Conservation (phyloP, 2,329 filamentous ascomycete species). For the Pseudogymnoascus sp. region DNA sequence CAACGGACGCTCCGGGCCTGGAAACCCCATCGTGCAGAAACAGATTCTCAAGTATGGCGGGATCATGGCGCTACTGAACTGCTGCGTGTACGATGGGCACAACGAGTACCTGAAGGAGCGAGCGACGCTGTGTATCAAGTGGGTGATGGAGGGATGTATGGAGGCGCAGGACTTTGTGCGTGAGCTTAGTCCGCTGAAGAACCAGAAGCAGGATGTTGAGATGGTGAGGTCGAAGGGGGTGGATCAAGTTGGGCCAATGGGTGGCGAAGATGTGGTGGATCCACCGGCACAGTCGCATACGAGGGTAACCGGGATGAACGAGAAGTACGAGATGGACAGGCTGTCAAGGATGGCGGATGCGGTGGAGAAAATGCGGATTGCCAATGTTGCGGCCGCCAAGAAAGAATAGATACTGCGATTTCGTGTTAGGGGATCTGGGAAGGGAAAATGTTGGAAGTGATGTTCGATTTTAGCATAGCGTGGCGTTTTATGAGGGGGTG, state of each 20-base stretch:
- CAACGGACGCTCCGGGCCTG: conserved; percentile 49
- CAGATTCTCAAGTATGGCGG: conserved; percentile 82
- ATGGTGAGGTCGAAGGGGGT: conserved; percentile 3
- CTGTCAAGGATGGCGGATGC: conserved; percentile 6
- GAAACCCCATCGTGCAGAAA: conserved; percentile 70
- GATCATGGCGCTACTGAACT: conserved; percentile 80
- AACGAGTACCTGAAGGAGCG: conserved; percentile 93
- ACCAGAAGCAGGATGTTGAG: conserved; percentile 9
- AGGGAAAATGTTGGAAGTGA: not conserved
- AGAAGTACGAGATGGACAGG: not conserved
- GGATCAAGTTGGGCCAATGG: not conserved
- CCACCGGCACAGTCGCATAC: not conserved
- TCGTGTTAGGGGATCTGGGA: not conserved
- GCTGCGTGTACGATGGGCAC: conserved; percentile 84
- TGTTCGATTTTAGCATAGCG: conserved; percentile 6
- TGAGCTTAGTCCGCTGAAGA: conserved; percentile 33
- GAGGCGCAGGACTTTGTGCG: conserved; percentile 66
- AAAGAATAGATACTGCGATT: not conserved
- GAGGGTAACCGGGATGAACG: not conserved
- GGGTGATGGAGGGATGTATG: conserved; percentile 66
- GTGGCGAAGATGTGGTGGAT: not conserved
- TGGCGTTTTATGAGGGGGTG: not conserved
- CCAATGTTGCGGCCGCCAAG: not conserved
- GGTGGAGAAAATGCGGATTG: conserved; percentile 9
- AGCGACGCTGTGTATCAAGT: conserved; percentile 82